Percentiles rank a stretch among this genome's conserved stretches.
Conservation (phyloP, 768 basidiomycete species). For the Amanita polypyramis region DNA sequence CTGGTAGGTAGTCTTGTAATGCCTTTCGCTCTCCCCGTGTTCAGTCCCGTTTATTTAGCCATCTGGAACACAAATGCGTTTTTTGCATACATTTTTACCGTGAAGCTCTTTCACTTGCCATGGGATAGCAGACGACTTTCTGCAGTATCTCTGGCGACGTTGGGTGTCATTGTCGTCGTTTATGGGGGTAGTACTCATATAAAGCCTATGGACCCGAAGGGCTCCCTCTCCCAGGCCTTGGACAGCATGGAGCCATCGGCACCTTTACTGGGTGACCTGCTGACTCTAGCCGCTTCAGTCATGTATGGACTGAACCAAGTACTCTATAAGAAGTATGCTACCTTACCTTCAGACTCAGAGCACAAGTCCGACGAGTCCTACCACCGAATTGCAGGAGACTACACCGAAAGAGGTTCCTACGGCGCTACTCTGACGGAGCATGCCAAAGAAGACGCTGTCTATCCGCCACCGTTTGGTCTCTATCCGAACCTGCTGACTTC, state of each 20-base stretch:
- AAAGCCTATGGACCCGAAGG: constrained; percentile 8
- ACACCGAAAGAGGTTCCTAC: constrained; percentile 17
- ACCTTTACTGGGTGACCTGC: constrained; percentile 60
- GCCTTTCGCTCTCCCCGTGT: constrained; percentile 12
- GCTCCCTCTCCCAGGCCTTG: constrained; percentile 9
- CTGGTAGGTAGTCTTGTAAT: constrained; percentile 27
- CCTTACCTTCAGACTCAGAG: constrained; percentile 58
- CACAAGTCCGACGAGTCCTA: constrained; percentile 32
- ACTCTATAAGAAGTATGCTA: constrained; percentile 71
- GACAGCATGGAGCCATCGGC: constrained; percentile 26
- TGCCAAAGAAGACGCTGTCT: constrained; percentile 15
- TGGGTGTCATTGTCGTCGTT: constrained; percentile 72
- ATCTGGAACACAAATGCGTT: constrained; percentile 89
- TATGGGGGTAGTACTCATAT: constrained; percentile 53
- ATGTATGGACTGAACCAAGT: constrained; percentile 76
- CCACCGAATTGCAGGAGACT: constrained; percentile 29
- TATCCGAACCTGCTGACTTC: constrained; percentile 78
- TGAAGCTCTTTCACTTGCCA: constrained; percentile 50
- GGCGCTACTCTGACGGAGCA: constrained; percentile 7
- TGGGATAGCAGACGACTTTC: constrained; percentile 57
- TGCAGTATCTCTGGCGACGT: constrained; percentile 71
- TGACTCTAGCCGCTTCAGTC: constrained; percentile 65
- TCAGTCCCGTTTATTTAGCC: constrained; percentile 17
- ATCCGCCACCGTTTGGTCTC: constrained; percentile 72
- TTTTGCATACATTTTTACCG: constrained; percentile 83